Base-by-base conservation (phyloP, 495 filamentous ascomycete species). In the Coniosporium apollinis region DNA sequence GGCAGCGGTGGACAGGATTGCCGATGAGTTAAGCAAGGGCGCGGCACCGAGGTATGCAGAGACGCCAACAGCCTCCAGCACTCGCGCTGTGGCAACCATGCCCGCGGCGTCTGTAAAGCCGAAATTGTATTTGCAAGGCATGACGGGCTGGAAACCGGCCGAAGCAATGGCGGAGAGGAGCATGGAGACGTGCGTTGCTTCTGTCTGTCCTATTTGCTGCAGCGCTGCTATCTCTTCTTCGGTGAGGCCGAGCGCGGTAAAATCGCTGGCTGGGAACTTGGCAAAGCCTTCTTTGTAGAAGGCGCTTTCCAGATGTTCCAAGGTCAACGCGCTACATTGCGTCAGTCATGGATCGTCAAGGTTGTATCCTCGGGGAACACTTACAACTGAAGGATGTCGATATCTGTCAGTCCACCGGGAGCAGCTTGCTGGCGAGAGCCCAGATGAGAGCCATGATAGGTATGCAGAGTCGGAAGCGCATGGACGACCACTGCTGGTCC, bases 311-410 rank as follows among this genome's bases (percentile, higher is more conserved):
- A 78, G 69, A 50, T 70, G 67, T 53, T 78, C 73, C 14, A 74
- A 56, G 9, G 73, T 76, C 37, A 78, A 58, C 37, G 73, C 73
- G 44, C 70, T 74, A 39, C 29, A 15, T 8, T 19, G 19, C 14
- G n/a, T 34, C 30, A 53, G 38, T 34, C 45, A 36, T 38, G 3
- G 14, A 20, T 33, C 22, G 19, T 8, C 18, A 3, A 30, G 34
- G 19, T 18, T 13, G 36, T 15, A 11, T 37, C n/a, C n/a, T 22
- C 18, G 10, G 16, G 35, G 11, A 30, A 14, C 9, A 43, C 71
- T 52, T 62, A 79, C 74, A 79, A 79, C 66, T 79, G 70, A 14
- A 79, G 64, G 40, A 79, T 78, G 48, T 79, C 73, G 30, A 75
- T 48, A 52, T 79, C 74, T 11, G 55, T 61, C 34, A 79, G 49